These are phyloP conservation scores for Chalciporus chontae DNA, from an alignment of 768 basidiomycete species.

Conservation along the genomic window DNA sequence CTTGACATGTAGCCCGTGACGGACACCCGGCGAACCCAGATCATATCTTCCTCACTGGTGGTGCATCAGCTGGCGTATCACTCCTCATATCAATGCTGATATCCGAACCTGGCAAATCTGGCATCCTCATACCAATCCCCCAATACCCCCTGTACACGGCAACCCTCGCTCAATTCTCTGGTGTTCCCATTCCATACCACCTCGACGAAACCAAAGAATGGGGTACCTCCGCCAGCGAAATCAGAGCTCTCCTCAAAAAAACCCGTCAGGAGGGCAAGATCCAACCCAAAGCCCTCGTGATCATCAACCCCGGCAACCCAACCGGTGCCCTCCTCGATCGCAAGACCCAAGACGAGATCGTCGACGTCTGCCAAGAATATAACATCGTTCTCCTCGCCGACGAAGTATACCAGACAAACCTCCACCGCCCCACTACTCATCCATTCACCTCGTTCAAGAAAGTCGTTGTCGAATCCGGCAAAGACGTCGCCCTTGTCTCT, in stretches of 20 bases:
- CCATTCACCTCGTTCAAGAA: slow-evolving; percentile 95
- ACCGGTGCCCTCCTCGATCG: slow-evolving; percentile 83
- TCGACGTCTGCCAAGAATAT: slow-evolving; percentile 83
- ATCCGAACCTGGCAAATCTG: slow-evolving; percentile 52
- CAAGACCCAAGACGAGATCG: slow-evolving; percentile 66
- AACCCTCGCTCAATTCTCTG: slow-evolving; percentile 80
- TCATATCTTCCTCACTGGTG: slow-evolving; percentile 91
- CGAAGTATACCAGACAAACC: slow-evolving; percentile 97
- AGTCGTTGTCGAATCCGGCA: slow-evolving; percentile 64
- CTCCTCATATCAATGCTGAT: slow-evolving; percentile 81
- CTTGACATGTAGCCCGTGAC: slow-evolving; percentile 65
- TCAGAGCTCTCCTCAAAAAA: slow-evolving; percentile 63
- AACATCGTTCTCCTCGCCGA: slow-evolving; percentile 89
- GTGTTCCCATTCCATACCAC: slow-evolving; percentile 82
- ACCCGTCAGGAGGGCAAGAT: slow-evolving; percentile 56
- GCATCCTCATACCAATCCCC: slow-evolving; percentile 93
- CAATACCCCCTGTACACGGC: slow-evolving; percentile 99
- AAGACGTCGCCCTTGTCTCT: slow-evolving; percentile 73
- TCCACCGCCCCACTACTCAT: slow-evolving; percentile 63
- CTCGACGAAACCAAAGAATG: slow-evolving; percentile 81
- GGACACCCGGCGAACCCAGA: slow-evolving; percentile 79
- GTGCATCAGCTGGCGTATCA: slow-evolving; percentile 93
- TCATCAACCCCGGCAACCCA: slow-evolving; percentile 99
- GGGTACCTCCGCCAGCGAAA: slow-evolving; percentile 70
- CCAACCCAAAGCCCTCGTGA: slow-evolving; percentile 78